These are phyloP conservation scores for Exophiala phaeomuriformis DNA, from an alignment of 2,329 filamentous ascomycete species.

Conservation along the genomic window DNA sequence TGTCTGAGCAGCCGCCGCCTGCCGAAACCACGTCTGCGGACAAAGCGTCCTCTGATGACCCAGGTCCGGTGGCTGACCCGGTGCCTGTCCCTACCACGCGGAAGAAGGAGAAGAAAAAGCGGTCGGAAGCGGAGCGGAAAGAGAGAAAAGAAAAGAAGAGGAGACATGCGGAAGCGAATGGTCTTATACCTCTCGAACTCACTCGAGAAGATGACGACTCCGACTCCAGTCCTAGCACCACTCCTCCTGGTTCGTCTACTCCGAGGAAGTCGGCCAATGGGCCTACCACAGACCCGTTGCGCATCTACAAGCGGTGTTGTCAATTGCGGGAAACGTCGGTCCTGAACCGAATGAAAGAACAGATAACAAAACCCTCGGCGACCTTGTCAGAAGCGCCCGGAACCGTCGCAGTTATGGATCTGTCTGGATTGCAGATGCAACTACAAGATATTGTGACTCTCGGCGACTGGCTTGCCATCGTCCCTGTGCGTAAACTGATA, in stretches of 20 bases:
- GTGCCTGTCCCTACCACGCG: slow-evolving; percentile 47
- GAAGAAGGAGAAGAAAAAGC: slow-evolving; percentile 95
- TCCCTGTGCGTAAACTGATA: slow-evolving; percentile 78
- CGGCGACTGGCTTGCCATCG: slow-evolving; percentile 87
- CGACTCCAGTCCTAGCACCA: slow-evolving; percentile 40
- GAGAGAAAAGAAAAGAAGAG: slow-evolving; percentile 85
- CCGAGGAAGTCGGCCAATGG: slow-evolving; percentile 47
- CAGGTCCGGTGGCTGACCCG: slow-evolving; percentile 23
- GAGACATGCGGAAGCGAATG: slow-evolving; percentile 78
- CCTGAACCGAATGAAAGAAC: slow-evolving; percentile 82
- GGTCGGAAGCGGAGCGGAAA: slow-evolving; percentile 85
- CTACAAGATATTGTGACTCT: slow-evolving; percentile 77
- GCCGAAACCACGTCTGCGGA: slow-evolving; percentile 15
- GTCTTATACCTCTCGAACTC: slow-evolving; percentile 76
- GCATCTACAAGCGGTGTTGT: slow-evolving; percentile 91
- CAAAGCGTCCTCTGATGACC: slow-evolving; percentile 17
- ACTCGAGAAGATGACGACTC: slow-evolving; percentile 59
- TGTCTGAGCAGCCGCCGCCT: slow-evolving; percentile 32
- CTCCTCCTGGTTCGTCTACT: slow-evolving; percentile 28
- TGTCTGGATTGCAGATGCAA: slow-evolving; percentile 77
- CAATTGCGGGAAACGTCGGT: slow-evolving; percentile 89
- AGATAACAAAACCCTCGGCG: slow-evolving; percentile 66
- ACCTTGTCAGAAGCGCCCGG: slow-evolving; percentile 58
- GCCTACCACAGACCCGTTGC: slow-evolving; percentile 82
- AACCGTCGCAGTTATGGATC: slow-evolving; percentile 72